phyloP scores from a whole-genome alignment of 306 rosid species.

The Elaeagnus macrophylla region DNA sequence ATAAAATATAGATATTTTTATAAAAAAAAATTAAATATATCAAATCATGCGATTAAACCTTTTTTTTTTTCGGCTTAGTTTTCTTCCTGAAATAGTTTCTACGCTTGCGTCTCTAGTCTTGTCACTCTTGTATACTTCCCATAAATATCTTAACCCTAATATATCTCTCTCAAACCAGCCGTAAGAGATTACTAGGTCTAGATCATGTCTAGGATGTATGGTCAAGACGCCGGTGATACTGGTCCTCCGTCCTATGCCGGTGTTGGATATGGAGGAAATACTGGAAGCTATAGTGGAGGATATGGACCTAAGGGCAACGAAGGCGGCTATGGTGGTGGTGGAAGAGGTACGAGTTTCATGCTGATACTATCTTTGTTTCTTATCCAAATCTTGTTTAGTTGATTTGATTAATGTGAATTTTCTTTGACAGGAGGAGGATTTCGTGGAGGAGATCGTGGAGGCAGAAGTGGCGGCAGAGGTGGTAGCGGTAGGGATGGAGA shows the following conservation, averaged over 20 bases:
- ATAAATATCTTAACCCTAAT: conserved; percentile 14
- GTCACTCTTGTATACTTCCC: no score
- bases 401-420: neutral
- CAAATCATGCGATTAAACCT: no score
- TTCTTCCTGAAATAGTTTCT: no score
- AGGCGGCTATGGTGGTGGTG: conserved; percentile 43
- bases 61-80: no score
- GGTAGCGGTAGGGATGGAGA: conserved; percentile 97
- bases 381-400: neutral
- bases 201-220: conserved; percentile 81
- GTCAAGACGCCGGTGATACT: conserved; percentile 72
- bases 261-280: neutral
- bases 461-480: conserved; percentile 49
- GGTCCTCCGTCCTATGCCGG: conserved; percentile 55
- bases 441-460: conserved; percentile 84
- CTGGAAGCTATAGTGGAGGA: conserved; percentile 34
- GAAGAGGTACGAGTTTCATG: conserved; percentile 51
- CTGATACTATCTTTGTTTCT: neutral
- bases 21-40: no score
- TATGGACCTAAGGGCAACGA: conserved; percentile 33
- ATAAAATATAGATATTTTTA: no score
- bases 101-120: no score
- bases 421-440: conserved; percentile 46
- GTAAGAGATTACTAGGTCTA: neutral
- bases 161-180: conserved; percentile 9